Evolutionary conservation across 176 grass and related monocot genomes (phyloP), one percentile per base, ranked within the genome.

Genomic region (Poa annua): DNA sequence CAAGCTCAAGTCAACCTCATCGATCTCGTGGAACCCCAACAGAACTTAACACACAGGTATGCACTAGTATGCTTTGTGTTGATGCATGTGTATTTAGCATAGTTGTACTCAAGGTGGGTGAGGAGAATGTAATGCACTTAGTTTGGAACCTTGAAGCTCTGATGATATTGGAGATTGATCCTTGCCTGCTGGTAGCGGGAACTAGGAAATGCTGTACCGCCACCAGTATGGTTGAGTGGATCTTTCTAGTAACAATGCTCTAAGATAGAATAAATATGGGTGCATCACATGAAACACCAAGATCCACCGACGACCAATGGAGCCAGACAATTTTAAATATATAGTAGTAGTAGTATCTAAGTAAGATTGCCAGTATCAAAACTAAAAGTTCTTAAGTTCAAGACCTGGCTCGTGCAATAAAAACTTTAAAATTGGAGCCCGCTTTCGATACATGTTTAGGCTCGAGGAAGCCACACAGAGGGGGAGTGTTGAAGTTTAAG

Each of bases 11-110:
- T 89, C 89, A 92, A 54, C 38, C 76, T 78, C 76, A 86, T 81
- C 76, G 57, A 61, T 86, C 85, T 68, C 71, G 86, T 55, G 78
- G 79, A 35, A 85, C 41, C 64, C 88, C 84, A 83, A 71, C 44
- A 70, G 96, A 93, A 55, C 63, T 78, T 44, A 90, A 86, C 75
- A 79, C 82, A 47, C 90, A 87, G 96, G 96, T 95, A 84, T 86
- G 71, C 22, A 29, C 76, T 84, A 38, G 67, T 74, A 32, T 85
- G 3, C 35, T 79, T 80, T 85, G 4, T 83, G 53, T 77, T 66
- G 7, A 60, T 52, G 36, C 19, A 29, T 66, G 24, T 68, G 8
- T 41, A 42, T 29, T 29, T 29, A 29, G 2, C 29, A 11, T 48
- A 4, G 20, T 51, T 64, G 56, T 6, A 44, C 47, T n/a, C 20